Evolutionary conservation across 768 basidiomycete genomes (phyloP), one percentile per base, ranked within the genome.

Genomic region (Tulasnella sp.): DNA sequence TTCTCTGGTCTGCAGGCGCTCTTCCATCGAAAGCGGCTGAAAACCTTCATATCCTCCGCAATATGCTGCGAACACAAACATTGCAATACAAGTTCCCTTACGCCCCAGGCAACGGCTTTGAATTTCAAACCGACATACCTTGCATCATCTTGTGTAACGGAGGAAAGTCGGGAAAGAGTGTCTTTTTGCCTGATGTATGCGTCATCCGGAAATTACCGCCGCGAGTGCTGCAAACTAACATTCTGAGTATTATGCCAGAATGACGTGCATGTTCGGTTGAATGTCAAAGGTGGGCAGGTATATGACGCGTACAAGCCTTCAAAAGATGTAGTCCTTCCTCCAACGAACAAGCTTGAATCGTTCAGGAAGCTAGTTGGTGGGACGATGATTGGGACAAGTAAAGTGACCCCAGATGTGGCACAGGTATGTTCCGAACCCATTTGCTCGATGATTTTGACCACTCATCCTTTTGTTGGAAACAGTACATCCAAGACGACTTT

Each of bases 401-500:
- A 84, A 22, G 83, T 93, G 31, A 83, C 85, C 6, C 87, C 89
- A 40, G 81, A 83, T 15, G 85, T 88, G 4, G 90, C 90, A n/a
- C 85, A 90, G 85, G 93, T 91, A 78, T 42, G 82, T 78, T 19
- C 36, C 38, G 64, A 31, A 22, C 69, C 69, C 77, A 22, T 34
- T 19, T 25, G 15, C 40, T 67, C n/a, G n/a, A 17, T 58, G 22
- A 68, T 11, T 34, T 70, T 36, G 37, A 12, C 6, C 22, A 34
- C 22, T 11, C 29, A 29, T 34, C 5, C 17, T 64, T 29, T 31
- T 72, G 19, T 15, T 64, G 38, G n/a, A 54, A 71, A 9, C 72
- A 94, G 93, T 84, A 90, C 79, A 91, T 94, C 42, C 91, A 93
- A 85, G 86, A 90, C 6, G 91, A 93, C 75, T 94, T 94, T 80